Percentiles rank a stretch among this genome's conserved stretches.
Evolutionary conservation across 2,329 filamentous ascomycete species (phyloP).

Genomic region (Coccinonectria pachysandricola): DNA sequence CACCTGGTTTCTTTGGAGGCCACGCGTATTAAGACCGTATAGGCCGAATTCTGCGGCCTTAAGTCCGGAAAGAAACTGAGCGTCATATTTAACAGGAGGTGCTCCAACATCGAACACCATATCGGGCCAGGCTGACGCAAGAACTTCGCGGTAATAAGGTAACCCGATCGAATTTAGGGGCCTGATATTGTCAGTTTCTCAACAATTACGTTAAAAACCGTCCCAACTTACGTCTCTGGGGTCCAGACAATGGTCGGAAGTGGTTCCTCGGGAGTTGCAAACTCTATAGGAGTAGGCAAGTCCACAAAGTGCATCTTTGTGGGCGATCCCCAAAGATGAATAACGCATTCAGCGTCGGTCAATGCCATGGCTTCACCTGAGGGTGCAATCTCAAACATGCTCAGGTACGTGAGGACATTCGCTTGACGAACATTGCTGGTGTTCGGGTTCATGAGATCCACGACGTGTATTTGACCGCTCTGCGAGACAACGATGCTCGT

Average conservation of each 20-base stretch:
- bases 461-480: constrained; percentile 86
- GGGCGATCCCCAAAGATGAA: constrained; percentile 84
- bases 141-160: constrained; percentile 81
- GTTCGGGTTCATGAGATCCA: constrained; percentile 90
- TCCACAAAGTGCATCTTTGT: constrained; percentile 81
- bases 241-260: constrained; percentile 56
- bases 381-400: constrained; percentile 74
- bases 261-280: constrained; percentile 55
- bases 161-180: constrained; percentile 81
- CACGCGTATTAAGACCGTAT: constrained; percentile 67
- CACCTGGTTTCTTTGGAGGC: constrained; percentile 68
- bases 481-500: constrained; percentile 91
- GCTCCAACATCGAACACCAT: constrained; percentile 77
- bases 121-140: constrained; percentile 87
- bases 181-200: too few species aligned
- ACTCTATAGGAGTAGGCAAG: constrained; percentile 65
- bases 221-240: constrained; percentile 50
- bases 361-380: constrained; percentile 80
- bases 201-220: constrained; percentile 3
- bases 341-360: constrained; percentile 64
- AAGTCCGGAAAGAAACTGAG: constrained; percentile 56
- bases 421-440: constrained; percentile 77
- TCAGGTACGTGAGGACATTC: constrained; percentile 64
- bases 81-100: constrained; percentile 66
- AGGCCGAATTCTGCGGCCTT: constrained; percentile 65